These are phyloP conservation scores for Yarrowia phangngaensis DNA, from an alignment of 805 yeast species.

Conservation along the genomic window DNA sequence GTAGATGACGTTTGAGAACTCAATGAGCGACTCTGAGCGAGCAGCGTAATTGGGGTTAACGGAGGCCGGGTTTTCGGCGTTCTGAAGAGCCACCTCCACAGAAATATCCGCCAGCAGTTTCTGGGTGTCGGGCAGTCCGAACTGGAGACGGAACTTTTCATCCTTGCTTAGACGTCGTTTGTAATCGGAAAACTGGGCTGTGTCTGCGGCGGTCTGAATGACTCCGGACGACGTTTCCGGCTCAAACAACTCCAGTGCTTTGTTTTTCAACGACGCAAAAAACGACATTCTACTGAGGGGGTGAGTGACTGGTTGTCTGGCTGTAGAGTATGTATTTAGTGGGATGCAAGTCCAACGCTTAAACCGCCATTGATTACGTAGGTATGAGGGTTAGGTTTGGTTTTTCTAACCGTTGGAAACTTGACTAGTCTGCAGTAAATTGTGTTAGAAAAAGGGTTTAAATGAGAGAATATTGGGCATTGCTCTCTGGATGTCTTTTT, in stretches of 20 bases:
- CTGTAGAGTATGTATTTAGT: background rate
- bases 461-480: too few species aligned
- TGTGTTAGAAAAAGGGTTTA: too few species aligned
- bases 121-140: conserved; percentile 70
- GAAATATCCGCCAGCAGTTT: conserved; percentile 58
- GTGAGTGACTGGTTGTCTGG: background rate
- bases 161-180: conserved; percentile 54
- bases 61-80: conserved; percentile 19
- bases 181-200: conserved; percentile 31
- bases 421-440: too few species aligned
- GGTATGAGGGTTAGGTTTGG: too few species aligned
- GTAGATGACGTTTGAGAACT: conserved; percentile 29
- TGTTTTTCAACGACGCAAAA: conserved; percentile 45
- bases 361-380: too few species aligned
- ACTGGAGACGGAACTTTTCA: conserved; percentile 64
- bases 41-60: conserved; percentile 29
- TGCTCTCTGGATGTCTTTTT: too few species aligned
- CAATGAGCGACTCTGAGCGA: conserved; percentile 29
- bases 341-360: conserved; percentile 12
- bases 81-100: conserved; percentile 52
- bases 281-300: conserved; percentile 43
- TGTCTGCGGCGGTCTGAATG: conserved; percentile 26
- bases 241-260: conserved; percentile 47
- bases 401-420: too few species aligned
- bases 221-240: conserved; percentile 26